Conservation (phyloP, 352 stramenopile species). For the Pelagophyceae sp. region DNA sequence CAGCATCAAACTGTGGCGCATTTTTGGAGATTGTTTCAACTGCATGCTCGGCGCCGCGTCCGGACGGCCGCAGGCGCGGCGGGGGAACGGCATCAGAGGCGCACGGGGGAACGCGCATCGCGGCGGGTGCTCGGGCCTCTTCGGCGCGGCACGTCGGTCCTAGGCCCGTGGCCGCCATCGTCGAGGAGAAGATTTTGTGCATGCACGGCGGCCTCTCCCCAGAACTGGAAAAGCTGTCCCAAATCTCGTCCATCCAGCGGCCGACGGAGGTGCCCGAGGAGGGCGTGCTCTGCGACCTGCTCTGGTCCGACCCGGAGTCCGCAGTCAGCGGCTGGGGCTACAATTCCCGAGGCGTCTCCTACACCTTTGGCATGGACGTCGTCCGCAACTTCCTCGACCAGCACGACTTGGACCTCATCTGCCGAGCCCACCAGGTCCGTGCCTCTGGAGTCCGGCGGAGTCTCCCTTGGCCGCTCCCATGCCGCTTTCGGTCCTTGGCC, state of each 20-base stretch:
- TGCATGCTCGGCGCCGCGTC: conserved; percentile 72
- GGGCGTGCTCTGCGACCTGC: conserved; percentile 50
- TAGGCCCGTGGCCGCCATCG: conserved; percentile 43
- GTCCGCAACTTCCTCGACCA: conserved; percentile 93
- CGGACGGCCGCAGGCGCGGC: background rate
- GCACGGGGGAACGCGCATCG: background rate
- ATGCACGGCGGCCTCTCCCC: conserved; percentile 81
- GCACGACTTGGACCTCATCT: conserved; percentile 95
- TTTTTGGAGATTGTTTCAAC: conserved; percentile 86
- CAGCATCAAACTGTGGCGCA: conserved; percentile 80
- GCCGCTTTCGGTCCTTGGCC: no score
- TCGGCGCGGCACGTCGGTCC: no score
- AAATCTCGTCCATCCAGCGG: conserved; percentile 47
- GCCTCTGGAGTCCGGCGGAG: no score
- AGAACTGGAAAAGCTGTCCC: conserved; percentile 54
- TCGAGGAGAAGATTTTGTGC: conserved; percentile 89
- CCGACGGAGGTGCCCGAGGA: conserved; percentile 52
- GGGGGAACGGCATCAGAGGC: background rate
- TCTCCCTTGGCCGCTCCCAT: no score
- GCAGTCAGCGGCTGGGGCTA: conserved; percentile 43
- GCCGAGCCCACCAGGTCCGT: conserved; percentile 86
- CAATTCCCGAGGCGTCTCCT: conserved; percentile 79
- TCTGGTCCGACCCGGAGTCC: conserved; percentile 50
- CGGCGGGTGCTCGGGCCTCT: background rate
- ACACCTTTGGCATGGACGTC: conserved; percentile 97